Evolutionary conservation across 306 rosid genomes (phyloP), one percentile per base, ranked within the genome.

Genomic region (Betula pendula): DNA sequence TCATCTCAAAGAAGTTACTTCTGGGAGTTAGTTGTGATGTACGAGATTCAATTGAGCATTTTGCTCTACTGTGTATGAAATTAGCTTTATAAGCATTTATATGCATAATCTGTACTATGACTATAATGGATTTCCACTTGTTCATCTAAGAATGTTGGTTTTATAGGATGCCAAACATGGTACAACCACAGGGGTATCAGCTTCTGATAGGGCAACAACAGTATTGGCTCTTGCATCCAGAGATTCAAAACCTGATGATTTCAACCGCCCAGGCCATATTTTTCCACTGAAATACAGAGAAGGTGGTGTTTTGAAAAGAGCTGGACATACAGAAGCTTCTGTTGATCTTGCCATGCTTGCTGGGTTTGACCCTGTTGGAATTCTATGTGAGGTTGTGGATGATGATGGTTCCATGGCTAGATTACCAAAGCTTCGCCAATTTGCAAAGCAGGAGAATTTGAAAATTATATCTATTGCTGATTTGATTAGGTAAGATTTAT

Each of bases 381-480:
- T 95, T 81, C 84, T 92, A 49, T 95, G 97, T 84, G 99, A 95
- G 85, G 78, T 95, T 80, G 99, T 95, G 29, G 99, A 95, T 82
- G 99, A 95, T 72, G 99, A 95, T 45, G 99, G 97, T 85, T 92
- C 97, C 83, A 92, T 95, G 99, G 99, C 99, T 75, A 89, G 99
- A 73, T 76, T 95, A 75, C 97, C 97, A 13, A 89, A 86, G 83
- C 99, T 95, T 87, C 94, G 92, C 27, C 71, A 88, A 75, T 92
- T 95, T 72, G 97, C 92, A 15, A 67, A 68, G 85, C 80, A 59
- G 22, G 91, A 90, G 77, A 92, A 89, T 72, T 87, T 95, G 89
- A 95, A 95, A 84, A 85, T 95, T 74, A 60, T 95, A 52, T 95
- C 98, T 56, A 95, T 95, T 70, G 96, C 98, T 82, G 98, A 95